Base-by-base conservation (phyloP, 495 filamentous ascomycete species). In the Penicillium simplicissimum region DNA sequence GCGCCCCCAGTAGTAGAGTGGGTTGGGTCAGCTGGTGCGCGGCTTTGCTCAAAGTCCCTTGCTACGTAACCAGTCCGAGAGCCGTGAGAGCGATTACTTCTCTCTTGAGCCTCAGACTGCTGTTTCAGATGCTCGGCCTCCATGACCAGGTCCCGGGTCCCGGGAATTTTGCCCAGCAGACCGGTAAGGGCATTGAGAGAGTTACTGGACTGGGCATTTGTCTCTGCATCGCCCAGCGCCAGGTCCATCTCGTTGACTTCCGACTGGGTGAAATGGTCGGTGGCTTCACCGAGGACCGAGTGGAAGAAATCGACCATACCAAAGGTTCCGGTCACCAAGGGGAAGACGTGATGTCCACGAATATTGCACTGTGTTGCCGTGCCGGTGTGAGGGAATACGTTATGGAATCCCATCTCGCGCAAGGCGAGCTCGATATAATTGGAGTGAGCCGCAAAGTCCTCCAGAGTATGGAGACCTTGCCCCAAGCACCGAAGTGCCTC, bases 231-330 rank as follows among this genome's bases (percentile, higher is more conserved):
- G 2, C 81, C 78, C 28, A 98, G 84, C 9, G 88, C 90, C 33
- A 82, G 75, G 66, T 97, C 88, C 71, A 97, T 85, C 70, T 98
- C 87, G 48, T 96, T 91, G 52, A 98, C 86, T 74, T 98, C 95
- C 15, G 90, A 90, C 71, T 98, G 95, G 5, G 93, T 93, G 75
- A 98, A 93, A 68, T 97, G 92, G 69, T 98, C 95, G 19, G 87
- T 96, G 23, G 93, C 94, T 71, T 98, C 95, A 37, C 95, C 95
- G 8, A 97, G 81, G n/a, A 98, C 92, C 0, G 91, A 96, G 73
- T 98, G 95, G 69, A 97, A 82, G 74, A 98, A 98, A 66, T 98
- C 95, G 23, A 97, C 94, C 64, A 87, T 92, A 17, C 95, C 95
- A 75, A 98, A 96, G 11, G 81, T 90, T 36, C 92, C 93, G 11